Base-by-base conservation (phyloP, 495 filamentous ascomycete species). In the Neurospora terricola region DNA sequence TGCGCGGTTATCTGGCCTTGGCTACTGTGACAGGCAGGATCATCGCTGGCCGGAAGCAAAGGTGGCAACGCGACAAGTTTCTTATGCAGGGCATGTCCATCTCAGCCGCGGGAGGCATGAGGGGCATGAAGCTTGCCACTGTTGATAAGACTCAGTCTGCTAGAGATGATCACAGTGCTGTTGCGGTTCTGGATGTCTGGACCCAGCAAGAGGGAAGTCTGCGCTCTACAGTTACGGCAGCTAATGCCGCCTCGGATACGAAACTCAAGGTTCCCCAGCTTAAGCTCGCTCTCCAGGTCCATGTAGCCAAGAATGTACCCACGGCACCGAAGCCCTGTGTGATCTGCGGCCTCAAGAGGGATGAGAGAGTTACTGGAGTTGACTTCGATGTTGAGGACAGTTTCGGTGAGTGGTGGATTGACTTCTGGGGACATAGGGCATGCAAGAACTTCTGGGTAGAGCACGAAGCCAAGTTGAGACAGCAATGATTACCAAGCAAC, bases 341-440 rank as follows among this genome's bases (percentile, higher is more conserved):
- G 70, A 85, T 99, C 30, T 99, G 96, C 82, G 93, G 93, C 2
- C 82, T 98, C 75, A 94, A 90, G 82, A 84, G 94, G 76, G 92
- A 96, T 62, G 96, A 99, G 83, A 85, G 94, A 42, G 83, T 98
- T 23, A 79, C 84, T 3, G 90, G 87, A 75, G 84, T 97, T 38
- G 94, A 97, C 80, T 84, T 90, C 37, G 84, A 89, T 71, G 91
- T 96, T 23, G 88, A 93, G 75, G 96, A 97, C 83, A 93, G 90
- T 80, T 94, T 97, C 84, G 93, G 93, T 45, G 94, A 98, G 81
- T 98, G 93, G 93, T 99, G 96, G 96, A 86, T 91, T 16, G 92
- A 96, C 42, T 90, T 94, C 81, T 96, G 93, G 93, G 90, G 91
- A 0, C 91, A 97, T 83, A 82, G 89, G 18, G 88, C 88, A 71